Evolutionary conservation across 257 asterid species (phyloP).

Genomic region (Fraxinus americana): DNA sequence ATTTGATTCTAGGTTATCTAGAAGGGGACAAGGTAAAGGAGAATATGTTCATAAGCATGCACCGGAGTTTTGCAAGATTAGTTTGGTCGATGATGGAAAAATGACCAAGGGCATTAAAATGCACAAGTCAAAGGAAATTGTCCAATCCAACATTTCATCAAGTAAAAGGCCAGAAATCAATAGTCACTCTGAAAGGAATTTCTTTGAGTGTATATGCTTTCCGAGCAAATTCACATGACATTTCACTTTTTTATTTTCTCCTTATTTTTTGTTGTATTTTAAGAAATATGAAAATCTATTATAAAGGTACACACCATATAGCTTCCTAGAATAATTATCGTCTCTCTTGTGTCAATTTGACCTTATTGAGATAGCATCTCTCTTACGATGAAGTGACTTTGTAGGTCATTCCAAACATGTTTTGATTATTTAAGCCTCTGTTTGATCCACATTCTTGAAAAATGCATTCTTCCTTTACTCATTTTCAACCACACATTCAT

Average conservation of each 20-base stretch:
- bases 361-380: neutral
- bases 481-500: no score
- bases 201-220: constrained; percentile 69
- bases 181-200: constrained; percentile 42
- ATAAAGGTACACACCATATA: neutral
- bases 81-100: constrained; percentile 49
- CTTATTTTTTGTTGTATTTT: neutral
- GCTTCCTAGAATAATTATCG: neutral
- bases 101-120: constrained; percentile 26
- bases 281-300: neutral
- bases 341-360: neutral
- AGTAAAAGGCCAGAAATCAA: constrained; percentile 30
- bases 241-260: neutral
- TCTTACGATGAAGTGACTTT: neutral
- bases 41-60: constrained; percentile 66
- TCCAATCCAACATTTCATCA: constrained; percentile 22
- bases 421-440: no score
- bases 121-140: constrained; percentile 26
- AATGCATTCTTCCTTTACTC: no score
- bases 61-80: constrained; percentile 62
- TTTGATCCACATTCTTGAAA: no score
- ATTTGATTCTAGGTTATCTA: constrained; percentile 41
- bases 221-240: constrained; percentile 44
- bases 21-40: constrained; percentile 57
- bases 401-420: neutral